phyloP scores from a whole-genome alignment of 371 early-diverging fungal genomes.

The Saksenaea vasiformis region DNA sequence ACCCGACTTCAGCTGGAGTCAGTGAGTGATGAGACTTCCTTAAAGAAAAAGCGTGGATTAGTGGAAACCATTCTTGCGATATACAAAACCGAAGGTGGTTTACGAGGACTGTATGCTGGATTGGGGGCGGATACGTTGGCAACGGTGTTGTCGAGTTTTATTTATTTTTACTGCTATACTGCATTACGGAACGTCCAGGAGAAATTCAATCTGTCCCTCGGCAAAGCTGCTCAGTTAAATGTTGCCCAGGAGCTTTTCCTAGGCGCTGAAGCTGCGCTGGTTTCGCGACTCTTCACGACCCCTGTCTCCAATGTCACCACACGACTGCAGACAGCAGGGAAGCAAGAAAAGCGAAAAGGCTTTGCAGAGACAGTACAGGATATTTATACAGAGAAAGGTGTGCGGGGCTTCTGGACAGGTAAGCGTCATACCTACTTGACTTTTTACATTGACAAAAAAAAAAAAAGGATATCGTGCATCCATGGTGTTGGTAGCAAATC shows the following conservation, averaged over 20 bases:
- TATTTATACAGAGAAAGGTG: slow-evolving; percentile 51
- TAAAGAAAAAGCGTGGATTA: slow-evolving; percentile 26
- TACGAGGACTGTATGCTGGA: slow-evolving; percentile 58
- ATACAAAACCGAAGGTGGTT: slow-evolving; percentile 52
- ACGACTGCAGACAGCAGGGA: slow-evolving; percentile 54
- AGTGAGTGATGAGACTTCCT: slow-evolving; percentile 7
- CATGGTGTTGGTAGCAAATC: slow-evolving; percentile 57
- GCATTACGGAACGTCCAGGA: slow-evolving; percentile 59
- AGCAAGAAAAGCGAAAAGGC: slow-evolving; percentile 17
- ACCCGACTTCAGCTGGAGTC: slow-evolving; percentile 44
- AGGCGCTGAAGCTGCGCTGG: slow-evolving; percentile 62
- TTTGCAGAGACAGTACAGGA: slow-evolving; percentile 28
- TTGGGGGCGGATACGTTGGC: slow-evolving; percentile 59
- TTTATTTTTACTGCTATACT: slow-evolving; percentile 65
- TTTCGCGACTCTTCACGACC: slow-evolving; percentile 61
- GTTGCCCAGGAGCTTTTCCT: slow-evolving; percentile 59
- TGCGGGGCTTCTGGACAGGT: slow-evolving; percentile 62
- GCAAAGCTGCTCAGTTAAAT: slow-evolving; percentile 49
- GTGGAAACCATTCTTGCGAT: slow-evolving; percentile 45
- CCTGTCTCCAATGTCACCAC: slow-evolving; percentile 63
- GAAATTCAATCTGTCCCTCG: slow-evolving; percentile 39
- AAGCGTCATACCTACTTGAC: not conserved
- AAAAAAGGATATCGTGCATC: slow-evolving; percentile 58
- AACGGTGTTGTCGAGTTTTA: slow-evolving; percentile 59
- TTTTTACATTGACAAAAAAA: too few species aligned